Evolutionary conservation across 345 rosid species (phyloP), one percentile per base, ranked within the genome.

Genomic region (Citrus maxima): DNA sequence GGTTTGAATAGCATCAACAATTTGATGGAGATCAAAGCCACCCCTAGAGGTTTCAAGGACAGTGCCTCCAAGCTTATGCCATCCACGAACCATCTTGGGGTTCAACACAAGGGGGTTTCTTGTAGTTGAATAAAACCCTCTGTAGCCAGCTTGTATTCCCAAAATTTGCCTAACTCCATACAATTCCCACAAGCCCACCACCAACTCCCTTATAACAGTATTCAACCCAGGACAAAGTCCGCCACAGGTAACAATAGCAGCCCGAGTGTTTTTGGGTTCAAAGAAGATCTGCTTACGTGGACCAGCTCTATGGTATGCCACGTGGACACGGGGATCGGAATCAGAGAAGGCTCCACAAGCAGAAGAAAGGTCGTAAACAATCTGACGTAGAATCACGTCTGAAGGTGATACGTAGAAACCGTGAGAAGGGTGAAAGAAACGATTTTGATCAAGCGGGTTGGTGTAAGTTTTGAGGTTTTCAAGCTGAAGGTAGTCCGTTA

Each of bases 211-310:
- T 25, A 93, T 83, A 74, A 93, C 98, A 3, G 97, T 93, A 85
- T 95, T 93, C 89, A 88, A 78, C 38, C 98, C 99, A 9, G 98
- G 99, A 74, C 99, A 95, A 27, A 95, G 84, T 22, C 99, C 99
- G 5, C 97, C 99, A 54, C 97, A 93, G 1, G 95, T 91, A 30
- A 95, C 98, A 28, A 92, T 92, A 12, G 93, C 96, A 4, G 86
- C 98, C 72, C 86, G 86, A 6, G 84, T 84, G 14, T 24, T 27
- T 7, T 77, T 54, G 1, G 90, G 87, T 54, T 90, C 88, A 42
- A 89, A 95, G 58, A 78, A 59, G 67, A 95, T 84, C 7, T 85
- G 80, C 38, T 82, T 75, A 27, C 97, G 89, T 3, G 98, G 98
- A 6, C 98, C 98, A 5, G 98, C 97, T 12, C 92, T 83, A 82